These are phyloP conservation scores for Catenaria anguillulae DNA, from an alignment of 371 early-diverging fungal genomes.

Conservation along the genomic window DNA sequence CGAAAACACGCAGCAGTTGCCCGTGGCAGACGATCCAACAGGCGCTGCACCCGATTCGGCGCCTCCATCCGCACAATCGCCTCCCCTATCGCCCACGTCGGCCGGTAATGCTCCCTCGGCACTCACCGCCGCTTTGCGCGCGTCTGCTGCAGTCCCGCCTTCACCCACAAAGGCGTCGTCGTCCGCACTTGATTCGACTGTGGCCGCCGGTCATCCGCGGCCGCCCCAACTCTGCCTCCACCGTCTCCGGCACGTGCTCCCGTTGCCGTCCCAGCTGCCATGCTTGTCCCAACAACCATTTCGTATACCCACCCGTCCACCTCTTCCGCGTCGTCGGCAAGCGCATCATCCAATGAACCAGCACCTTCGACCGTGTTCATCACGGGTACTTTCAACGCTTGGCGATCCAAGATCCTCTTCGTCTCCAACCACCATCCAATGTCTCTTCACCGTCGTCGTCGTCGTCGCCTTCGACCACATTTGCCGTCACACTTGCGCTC, in stretches of 20 bases:
- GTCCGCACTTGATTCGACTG: not conserved
- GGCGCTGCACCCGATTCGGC: too few relatives aligned
- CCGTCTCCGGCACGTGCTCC: not conserved
- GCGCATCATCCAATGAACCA: not conserved
- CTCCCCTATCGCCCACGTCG: too few relatives aligned
- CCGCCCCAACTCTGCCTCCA: not conserved
- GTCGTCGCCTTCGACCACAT: conserved; percentile 29
- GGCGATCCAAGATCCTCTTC: conserved; percentile 83
- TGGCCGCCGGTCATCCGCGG: not conserved
- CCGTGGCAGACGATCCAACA: too few relatives aligned
- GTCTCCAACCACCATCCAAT: not conserved
- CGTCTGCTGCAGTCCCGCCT: too few relatives aligned
- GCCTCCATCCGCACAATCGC: too few relatives aligned
- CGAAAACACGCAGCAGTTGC: not conserved
- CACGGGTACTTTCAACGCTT: conserved; percentile 94
- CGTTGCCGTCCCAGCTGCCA: not conserved
- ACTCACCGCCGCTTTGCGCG: too few relatives aligned
- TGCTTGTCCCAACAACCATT: not conserved
- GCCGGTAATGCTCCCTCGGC: not conserved
- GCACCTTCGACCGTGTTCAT: conserved; percentile 47
- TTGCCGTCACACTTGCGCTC: conserved; percentile 66
- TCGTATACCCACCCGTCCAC: too few relatives aligned
- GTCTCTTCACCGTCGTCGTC: conserved; percentile 13
- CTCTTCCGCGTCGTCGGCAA: not conserved
- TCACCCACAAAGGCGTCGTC: too few relatives aligned